Percentiles rank a stretch among this genome's conserved stretches.
These are phyloP conservation scores for Rhodotorula graminis DNA, from an alignment of 768 basidiomycete genomes.

Conservation along the genomic window DNA sequence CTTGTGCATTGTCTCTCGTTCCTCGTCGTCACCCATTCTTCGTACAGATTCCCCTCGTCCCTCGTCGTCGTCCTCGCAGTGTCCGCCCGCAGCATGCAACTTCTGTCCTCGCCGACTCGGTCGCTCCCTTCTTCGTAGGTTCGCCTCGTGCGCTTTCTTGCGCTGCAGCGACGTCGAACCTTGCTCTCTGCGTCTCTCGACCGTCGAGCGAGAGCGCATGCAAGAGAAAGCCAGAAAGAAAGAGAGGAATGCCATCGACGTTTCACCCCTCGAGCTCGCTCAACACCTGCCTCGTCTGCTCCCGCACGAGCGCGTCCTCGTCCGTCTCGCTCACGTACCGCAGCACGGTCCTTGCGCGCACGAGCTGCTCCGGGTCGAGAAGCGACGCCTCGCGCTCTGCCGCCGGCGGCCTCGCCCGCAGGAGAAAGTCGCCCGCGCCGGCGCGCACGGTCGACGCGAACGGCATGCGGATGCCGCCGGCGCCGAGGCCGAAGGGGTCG, in stretches of 20 bases:
- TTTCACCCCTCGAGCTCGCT: slow-evolving; percentile 11
- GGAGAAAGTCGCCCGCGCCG: slow-evolving; percentile 16
- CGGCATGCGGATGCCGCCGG: slow-evolving; percentile 8
- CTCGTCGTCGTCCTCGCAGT: too few species aligned
- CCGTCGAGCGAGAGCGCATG: too few species aligned
- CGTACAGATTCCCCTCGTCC: too few species aligned
- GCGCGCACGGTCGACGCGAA: slow-evolving; percentile 16
- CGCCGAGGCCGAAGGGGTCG: neutral
- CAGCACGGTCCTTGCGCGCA: slow-evolving; percentile 59
- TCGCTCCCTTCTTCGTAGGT: too few species aligned
- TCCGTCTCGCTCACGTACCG: slow-evolving; percentile 68
- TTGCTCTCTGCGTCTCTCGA: too few species aligned
- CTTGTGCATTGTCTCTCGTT: too few species aligned
- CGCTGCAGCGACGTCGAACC: too few species aligned
- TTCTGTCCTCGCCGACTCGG: too few species aligned
- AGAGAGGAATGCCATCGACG: neutral
- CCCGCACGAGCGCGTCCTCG: slow-evolving; percentile 62
- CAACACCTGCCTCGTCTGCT: slow-evolving; percentile 33
- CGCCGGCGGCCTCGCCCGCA: neutral
- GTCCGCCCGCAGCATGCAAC: too few species aligned
- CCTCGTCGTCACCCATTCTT: too few species aligned
- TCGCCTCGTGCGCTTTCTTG: too few species aligned
- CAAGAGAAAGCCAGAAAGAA: too few species aligned
- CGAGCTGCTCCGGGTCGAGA: slow-evolving; percentile 50
- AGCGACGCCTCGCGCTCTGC: slow-evolving; percentile 8